Percentiles rank a stretch among this genome's conserved stretches.
Evolutionary conservation across 768 basidiomycete genomes (phyloP).

Genomic region (Termitomyces sp.): DNA sequence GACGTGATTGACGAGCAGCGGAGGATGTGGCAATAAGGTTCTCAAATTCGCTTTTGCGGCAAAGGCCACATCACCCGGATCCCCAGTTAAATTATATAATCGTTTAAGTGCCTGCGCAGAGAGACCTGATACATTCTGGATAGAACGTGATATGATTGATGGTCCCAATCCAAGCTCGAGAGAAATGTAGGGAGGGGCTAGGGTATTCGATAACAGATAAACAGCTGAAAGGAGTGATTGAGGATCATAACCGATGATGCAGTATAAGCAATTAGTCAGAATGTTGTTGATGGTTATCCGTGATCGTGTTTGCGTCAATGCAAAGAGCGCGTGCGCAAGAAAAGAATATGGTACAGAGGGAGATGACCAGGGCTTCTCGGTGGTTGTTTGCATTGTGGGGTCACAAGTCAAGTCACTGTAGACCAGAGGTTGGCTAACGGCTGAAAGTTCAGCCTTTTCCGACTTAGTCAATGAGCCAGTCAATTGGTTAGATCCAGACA

Average conservation of each 20-base stretch:
- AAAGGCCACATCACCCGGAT: constrained; percentile 87
- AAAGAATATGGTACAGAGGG: constrained; percentile 64
- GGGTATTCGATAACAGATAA: constrained; percentile 79
- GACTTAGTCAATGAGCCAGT: background rate
- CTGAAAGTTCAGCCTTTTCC: background rate
- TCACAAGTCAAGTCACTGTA: constrained; percentile 41
- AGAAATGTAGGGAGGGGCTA: constrained; percentile 70
- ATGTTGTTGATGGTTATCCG: constrained; percentile 66
- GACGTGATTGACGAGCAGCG: constrained; percentile 60
- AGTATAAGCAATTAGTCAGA: constrained; percentile 72
- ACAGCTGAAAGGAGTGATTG: constrained; percentile 69
- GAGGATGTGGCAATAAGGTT: constrained; percentile 70
- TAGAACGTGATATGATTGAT: constrained; percentile 63
- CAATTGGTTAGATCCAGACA: background rate
- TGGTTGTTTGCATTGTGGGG: constrained; percentile 41
- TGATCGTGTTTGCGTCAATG: constrained; percentile 65
- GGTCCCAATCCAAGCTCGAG: constrained; percentile 69
- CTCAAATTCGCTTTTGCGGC: constrained; percentile 75
- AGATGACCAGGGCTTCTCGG: constrained; percentile 40
- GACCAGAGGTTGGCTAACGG: background rate
- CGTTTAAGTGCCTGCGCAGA: constrained; percentile 52
- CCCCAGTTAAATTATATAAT: constrained; percentile 72
- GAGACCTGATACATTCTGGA: constrained; percentile 72
- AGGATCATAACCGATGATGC: constrained; percentile 63
- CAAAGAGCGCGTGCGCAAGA: constrained; percentile 59